Base-by-base conservation (phyloP, 2,329 filamentous ascomycete species). In the Alternaria tenuissima region DNA sequence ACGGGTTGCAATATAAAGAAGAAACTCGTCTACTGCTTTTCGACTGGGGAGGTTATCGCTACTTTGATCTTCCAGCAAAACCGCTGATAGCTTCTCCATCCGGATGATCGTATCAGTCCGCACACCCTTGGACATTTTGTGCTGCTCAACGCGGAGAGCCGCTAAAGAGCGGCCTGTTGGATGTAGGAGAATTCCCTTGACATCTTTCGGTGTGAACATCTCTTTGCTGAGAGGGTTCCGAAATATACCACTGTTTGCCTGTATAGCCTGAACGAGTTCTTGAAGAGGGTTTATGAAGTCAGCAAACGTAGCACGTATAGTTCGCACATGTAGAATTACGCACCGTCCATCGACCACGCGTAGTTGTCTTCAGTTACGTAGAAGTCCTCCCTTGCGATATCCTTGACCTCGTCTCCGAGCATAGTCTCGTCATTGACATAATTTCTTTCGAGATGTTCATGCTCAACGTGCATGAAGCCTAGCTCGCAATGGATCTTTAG, bases 351-450 rank as follows among this genome's bases (percentile, higher is more conserved):
- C 5, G 44, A 55, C 78, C 78, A 80, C 7, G 77, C 78, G 54
- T 78, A 80, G n/a, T 76, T 76, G 57, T 80, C 78, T 36, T 79
- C 77, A 0, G 76, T 79, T 30, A 74, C 75, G 39, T 72, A 76
- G 58, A 80, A 78, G 22, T 77, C 73, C 14, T 66, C 65, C 39
- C 77, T 64, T 7, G 71, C 68, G 7, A 80, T 79, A 16, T 74
- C 71, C 41, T 68, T 72, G 16, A 79, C 57, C 7, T 62, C 52
- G 36, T 78, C 73, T 7, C 66, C 69, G 4, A 72, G 61, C 77
- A 80, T 78, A 3, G 77, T 79, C 38, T 76, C 72, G 7, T 66
- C 63, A 51, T 80, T 79, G 43, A 66, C 68, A 55, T 79, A 79
- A 22, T 68, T 73, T n/a, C 67, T 70, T 9, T 69, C 56, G 20